Conservation (phyloP, 805 yeast genomes). For the Cyberlindnera veronae region DNA sequence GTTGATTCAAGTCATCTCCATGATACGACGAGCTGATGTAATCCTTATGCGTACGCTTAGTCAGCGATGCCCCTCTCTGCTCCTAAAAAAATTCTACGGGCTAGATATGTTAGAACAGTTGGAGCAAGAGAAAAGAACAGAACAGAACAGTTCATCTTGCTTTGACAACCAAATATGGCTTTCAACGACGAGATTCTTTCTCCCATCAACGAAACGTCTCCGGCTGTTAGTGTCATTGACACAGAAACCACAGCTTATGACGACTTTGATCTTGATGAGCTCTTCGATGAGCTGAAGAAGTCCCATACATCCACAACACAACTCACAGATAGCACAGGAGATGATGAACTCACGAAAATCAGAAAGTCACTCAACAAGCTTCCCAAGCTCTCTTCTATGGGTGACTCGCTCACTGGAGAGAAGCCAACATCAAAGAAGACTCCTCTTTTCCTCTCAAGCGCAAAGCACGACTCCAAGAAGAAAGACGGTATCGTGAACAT, state of each 20-base stretch:
- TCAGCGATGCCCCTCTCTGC: neutral
- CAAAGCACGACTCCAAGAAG: slow-evolving; percentile 8
- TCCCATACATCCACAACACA: slow-evolving; percentile 1
- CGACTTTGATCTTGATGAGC: slow-evolving; percentile 30
- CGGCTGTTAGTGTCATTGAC: slow-evolving; percentile 7
- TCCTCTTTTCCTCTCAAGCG: slow-evolving; percentile 9
- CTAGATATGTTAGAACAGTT: no score
- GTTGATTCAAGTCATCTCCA: neutral
- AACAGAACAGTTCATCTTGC: no score
- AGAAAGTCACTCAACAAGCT: slow-evolving; percentile 34
- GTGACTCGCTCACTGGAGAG: slow-evolving; percentile 16
- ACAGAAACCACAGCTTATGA: slow-evolving; percentile 15
- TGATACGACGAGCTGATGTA: neutral
- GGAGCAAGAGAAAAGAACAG: no score
- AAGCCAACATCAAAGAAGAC: slow-evolving; percentile 20
- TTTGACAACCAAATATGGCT: no score
- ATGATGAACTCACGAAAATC: slow-evolving; percentile 34
- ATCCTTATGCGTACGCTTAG: neutral
- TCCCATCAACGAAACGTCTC: slow-evolving; percentile 17
- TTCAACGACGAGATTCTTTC: slow-evolving; percentile 10
- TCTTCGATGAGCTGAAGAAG: slow-evolving; percentile 30
- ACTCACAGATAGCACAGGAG: slow-evolving; percentile 16
- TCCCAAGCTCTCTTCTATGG: slow-evolving; percentile 35
- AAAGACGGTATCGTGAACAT: slow-evolving; percentile 30
- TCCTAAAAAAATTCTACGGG: neutral